A percentile compares a stretch with the other conserved stretches of the same genome.
These are phyloP conservation scores for Zalerion maritima DNA, from an alignment of 495 filamentous ascomycete species.

Conservation along the genomic window DNA sequence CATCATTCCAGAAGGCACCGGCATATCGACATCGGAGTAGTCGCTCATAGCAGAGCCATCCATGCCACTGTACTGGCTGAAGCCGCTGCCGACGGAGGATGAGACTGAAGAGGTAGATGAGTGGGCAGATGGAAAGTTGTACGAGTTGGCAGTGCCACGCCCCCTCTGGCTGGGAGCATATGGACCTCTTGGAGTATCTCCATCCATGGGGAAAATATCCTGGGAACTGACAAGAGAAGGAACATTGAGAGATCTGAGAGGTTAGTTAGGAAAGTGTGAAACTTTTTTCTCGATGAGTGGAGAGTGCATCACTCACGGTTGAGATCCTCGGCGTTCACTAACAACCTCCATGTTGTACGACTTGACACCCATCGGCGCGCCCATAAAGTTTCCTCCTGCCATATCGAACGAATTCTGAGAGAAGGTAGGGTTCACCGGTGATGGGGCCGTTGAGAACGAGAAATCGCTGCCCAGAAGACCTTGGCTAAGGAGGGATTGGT, in stretches of 20 bases:
- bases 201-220: conserved; percentile 91
- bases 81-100: conserved; percentile 48
- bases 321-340: too few species aligned
- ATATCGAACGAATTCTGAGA: too few species aligned
- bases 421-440: too few species aligned
- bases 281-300: too few species aligned
- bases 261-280: conserved; percentile 15
- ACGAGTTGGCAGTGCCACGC: conserved; percentile 71
- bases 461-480: too few species aligned
- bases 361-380: too few species aligned
- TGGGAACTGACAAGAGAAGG: conserved; percentile 30
- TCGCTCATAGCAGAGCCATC: conserved; percentile 87
- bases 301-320: too few species aligned
- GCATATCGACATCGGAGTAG: conserved; percentile 82
- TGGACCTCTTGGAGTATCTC: conserved; percentile 75
- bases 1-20: conserved; percentile 62
- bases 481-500: too few species aligned
- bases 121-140: conserved; percentile 83
- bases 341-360: too few species aligned
- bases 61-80: conserved; percentile 69
- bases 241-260: conserved; percentile 25
- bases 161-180: conserved; percentile 51
- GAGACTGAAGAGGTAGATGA: conserved; percentile 93
- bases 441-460: too few species aligned
- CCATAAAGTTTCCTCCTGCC: too few species aligned